Evolutionary conservation across 2,329 filamentous ascomycete species (phyloP).

Genomic region (Xylaria sp.): DNA sequence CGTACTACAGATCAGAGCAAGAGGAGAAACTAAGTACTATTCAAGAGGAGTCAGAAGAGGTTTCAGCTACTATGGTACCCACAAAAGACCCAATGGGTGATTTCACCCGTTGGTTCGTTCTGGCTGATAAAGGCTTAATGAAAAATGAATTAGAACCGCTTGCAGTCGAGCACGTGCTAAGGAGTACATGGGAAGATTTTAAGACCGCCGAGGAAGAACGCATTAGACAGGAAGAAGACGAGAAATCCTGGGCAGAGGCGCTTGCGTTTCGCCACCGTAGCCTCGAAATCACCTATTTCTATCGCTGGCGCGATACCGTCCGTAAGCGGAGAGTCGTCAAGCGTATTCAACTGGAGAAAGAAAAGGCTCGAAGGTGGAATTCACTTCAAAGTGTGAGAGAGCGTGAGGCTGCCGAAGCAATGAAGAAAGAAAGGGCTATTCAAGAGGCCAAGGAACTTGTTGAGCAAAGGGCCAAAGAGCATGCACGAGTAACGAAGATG

Average conservation of each 20-base stretch:
- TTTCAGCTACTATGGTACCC: conserved; percentile 20
- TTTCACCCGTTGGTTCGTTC: conserved; percentile 66
- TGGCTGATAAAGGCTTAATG: conserved; percentile 64
- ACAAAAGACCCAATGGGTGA: conserved; percentile 58
- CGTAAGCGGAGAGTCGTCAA: conserved; percentile 60
- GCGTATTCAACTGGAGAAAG: conserved; percentile 63
- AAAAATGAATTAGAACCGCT: conserved; percentile 60
- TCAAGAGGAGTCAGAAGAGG: neutral
- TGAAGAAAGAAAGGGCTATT: conserved; percentile 39
- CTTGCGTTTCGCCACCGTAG: conserved; percentile 61
- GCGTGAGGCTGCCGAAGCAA: conserved; percentile 42
- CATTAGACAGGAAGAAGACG: conserved; percentile 60
- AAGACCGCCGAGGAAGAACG: conserved; percentile 56
- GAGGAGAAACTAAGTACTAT: neutral
- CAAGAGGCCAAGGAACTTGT: conserved; percentile 45
- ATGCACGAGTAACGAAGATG: conserved; percentile 37
- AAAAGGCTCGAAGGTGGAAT: conserved; percentile 61
- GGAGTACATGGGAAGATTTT: conserved; percentile 55
- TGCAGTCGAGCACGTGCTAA: conserved; percentile 59
- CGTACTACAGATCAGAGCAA: neutral
- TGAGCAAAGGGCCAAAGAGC: conserved; percentile 38
- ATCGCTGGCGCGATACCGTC: conserved; percentile 64
- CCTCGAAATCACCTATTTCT: conserved; percentile 66
- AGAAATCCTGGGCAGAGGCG: conserved; percentile 59
- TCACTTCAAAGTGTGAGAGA: conserved; percentile 45